Evolutionary conservation across 75 land plant genomes (phyloP).

Genomic region (Isoetes taiwanensis): DNA sequence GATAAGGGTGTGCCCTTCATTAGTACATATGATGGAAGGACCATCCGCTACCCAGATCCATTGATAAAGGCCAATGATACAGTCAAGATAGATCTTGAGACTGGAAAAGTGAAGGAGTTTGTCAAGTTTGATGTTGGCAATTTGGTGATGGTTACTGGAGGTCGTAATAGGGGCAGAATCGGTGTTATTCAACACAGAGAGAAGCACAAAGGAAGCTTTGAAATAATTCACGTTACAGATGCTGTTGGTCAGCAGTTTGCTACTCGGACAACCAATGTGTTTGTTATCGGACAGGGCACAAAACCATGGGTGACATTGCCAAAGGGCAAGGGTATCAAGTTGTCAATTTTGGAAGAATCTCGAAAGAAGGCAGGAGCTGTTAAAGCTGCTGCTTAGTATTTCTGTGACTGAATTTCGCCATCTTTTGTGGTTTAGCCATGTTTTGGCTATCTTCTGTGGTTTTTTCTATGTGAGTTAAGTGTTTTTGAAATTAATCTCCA

Average conservation of each 20-base stretch:
- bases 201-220: constrained; percentile 96
- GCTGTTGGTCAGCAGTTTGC: constrained; percentile 84
- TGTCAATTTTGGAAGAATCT: constrained; percentile 78
- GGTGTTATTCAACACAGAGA: constrained; percentile 82
- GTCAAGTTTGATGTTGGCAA: constrained; percentile 96
- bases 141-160: constrained; percentile 94
- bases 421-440: no score
- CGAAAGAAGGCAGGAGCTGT: constrained; percentile 43
- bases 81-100: constrained; percentile 70
- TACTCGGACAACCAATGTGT: constrained; percentile 79
- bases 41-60: constrained; percentile 91
- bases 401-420: no score
- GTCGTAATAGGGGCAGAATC: constrained; percentile 83
- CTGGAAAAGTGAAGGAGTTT: constrained; percentile 67
- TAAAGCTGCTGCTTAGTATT: constrained; percentile 31
- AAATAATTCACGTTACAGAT: constrained; percentile 84
- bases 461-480: no score
- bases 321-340: constrained; percentile 86
- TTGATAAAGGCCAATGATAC: constrained; percentile 90
- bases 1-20: constrained; percentile 76
- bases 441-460: no score
- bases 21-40: constrained; percentile 77
- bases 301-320: constrained; percentile 92
- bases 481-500: no score
- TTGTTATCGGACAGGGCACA: constrained; percentile 68